Evolutionary conservation across 116 monocot genomes (phyloP).

Genomic region (Thalassia testudinum): DNA sequence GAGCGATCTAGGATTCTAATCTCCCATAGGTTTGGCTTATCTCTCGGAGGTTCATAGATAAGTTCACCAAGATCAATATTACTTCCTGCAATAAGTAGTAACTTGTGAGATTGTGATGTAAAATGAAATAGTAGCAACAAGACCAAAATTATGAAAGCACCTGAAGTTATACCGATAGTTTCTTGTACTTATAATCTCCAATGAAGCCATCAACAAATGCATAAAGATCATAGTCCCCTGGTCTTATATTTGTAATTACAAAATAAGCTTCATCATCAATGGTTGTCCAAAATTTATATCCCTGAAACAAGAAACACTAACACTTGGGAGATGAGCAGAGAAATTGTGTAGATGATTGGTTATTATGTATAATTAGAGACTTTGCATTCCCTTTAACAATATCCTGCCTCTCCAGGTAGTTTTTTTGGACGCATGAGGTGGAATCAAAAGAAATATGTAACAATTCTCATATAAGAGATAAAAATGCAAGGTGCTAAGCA

Average conservation of each 20-base stretch:
- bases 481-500: too few species aligned
- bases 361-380: not conserved
- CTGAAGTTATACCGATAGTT: conserved; percentile 35
- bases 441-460: too few species aligned
- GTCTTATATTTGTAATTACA: conserved; percentile 23
- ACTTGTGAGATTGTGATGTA: not conserved
- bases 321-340: not conserved
- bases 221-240: conserved; percentile 61
- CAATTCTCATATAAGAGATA: too few species aligned
- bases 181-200: conserved; percentile 49
- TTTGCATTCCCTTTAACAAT: conserved; percentile 90
- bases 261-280: conserved; percentile 36
- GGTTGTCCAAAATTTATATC: conserved; percentile 71
- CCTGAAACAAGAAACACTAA: conserved; percentile 13
- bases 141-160: conserved; percentile 2
- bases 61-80: conserved; percentile 42
- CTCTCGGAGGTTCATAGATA: conserved; percentile 50
- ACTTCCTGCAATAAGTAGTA: conserved; percentile 14
- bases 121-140: not conserved
- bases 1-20: conserved; percentile 60
- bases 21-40: conserved; percentile 64
- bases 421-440: too few species aligned
- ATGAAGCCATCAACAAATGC: conserved; percentile 62
- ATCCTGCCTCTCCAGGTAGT: conserved; percentile 67
- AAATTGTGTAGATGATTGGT: not conserved